These are phyloP conservation scores for Suhomyces panamericanus DNA, from an alignment of 1,139 yeast species.

Conservation along the genomic window DNA sequence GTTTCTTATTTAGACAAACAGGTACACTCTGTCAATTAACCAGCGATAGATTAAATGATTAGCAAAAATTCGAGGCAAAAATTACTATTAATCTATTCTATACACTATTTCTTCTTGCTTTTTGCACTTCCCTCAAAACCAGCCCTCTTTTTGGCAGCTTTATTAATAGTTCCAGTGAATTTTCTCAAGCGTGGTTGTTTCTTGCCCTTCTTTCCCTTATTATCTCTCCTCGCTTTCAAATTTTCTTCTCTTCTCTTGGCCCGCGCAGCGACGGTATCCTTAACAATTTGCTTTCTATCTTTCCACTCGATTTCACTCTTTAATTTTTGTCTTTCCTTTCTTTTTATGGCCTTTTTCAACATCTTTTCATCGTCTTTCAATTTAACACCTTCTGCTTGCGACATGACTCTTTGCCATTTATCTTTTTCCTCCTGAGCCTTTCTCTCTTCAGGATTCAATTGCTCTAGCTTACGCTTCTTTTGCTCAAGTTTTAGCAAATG, in stretches of 20 bases:
- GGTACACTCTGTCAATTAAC: too few species aligned
- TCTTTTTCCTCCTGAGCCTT: constrained; percentile 64
- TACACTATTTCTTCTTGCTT: constrained; percentile 23
- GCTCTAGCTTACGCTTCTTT: constrained; percentile 63
- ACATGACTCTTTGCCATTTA: constrained; percentile 81
- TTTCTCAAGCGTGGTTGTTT: constrained; percentile 69
- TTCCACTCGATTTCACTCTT: constrained; percentile 85
- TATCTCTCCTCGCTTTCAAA: constrained; percentile 74
- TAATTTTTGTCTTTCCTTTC: constrained; percentile 76
- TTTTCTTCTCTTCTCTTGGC: constrained; percentile 89
- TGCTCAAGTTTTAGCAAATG: constrained; percentile 76
- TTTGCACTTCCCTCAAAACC: constrained; percentile 59
- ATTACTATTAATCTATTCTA: not conserved
- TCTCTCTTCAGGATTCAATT: constrained; percentile 65
- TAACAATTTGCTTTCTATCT: constrained; percentile 78
- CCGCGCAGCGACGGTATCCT: constrained; percentile 70
- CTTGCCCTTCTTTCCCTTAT: constrained; percentile 71
- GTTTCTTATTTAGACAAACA: too few species aligned
- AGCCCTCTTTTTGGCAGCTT: constrained; percentile 50
- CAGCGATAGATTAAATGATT: too few species aligned
- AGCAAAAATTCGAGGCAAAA: not conserved
- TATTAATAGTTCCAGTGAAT: constrained; percentile 57
- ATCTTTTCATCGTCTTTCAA: constrained; percentile 87
- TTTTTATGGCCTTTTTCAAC: constrained; percentile 79
- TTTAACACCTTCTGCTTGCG: constrained; percentile 87